Base-by-base conservation (phyloP, 495 filamentous ascomycete species). In the Penicillium herquei region DNA sequence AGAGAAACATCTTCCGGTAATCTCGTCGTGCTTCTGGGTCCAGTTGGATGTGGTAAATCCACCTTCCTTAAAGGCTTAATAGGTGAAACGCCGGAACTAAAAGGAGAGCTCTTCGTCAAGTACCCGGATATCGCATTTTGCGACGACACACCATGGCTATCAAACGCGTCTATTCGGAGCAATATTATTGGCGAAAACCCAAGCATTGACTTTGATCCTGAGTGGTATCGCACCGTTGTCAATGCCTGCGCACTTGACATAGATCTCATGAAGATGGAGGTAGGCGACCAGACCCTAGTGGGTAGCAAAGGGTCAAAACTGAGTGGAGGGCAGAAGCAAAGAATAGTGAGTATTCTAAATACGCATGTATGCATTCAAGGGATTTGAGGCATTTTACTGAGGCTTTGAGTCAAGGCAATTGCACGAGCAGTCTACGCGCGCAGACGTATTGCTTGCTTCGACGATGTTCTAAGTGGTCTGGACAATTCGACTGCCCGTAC, bases 381-480 rank as follows among this genome's bases (percentile, higher is more conserved):
- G 31, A 16, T 4, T 31, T 26, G 34, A 10, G 49, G 7, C 32
- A 18, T n/a, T 30, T 43, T 9, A 39, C 18, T 17, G n/a, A 30
- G 12, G 11, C 33, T 40, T 50, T 26, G 51, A 57, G 9, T 7
- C 12, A 8, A 52, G 55, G 70, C 72, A 7, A 49, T 83, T 1
- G 80, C 81, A 9, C 59, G 81, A 26, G 74, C 74, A 42, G 48
- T 83, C 1, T 83, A 82, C 52, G 37, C 73, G 1, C 46, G 69
- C 3, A 50, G 62, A 10, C 54, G 66, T 6, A 43, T 80, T 6
- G 14, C 77, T 5, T 51, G 81, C 3, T 55, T 81, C 7, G 76
- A 79, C 47, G 75, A 83, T 58, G 61, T 75, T 10, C 69, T 83
- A n/a, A 78, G 68, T 43, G 78, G 69, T 0, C 61, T 81, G 7